These are phyloP conservation scores for Scedosporium apiospermum DNA, from an alignment of 2,329 filamentous ascomycete genomes.

Conservation along the genomic window DNA sequence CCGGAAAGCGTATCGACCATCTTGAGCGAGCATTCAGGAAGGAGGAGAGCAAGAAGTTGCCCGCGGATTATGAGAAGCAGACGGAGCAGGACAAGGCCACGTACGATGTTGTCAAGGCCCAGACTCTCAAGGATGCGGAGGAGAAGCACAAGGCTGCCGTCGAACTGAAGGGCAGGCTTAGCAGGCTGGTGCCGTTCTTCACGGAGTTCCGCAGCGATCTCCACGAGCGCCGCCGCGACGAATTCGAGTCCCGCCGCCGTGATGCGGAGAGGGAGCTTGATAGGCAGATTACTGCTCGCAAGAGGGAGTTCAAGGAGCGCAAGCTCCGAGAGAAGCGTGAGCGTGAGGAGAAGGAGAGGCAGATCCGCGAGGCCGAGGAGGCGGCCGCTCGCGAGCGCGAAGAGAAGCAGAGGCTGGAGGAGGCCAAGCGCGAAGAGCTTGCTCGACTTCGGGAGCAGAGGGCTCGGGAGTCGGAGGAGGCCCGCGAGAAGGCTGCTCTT, in stretches of 20 bases:
- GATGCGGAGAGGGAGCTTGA: slow-evolving; percentile 89
- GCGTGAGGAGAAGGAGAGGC: slow-evolving; percentile 73
- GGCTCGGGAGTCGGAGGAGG: slow-evolving; percentile 59
- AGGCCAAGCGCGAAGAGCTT: slow-evolving; percentile 66
- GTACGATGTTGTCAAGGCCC: slow-evolving; percentile 68
- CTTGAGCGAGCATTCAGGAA: slow-evolving; percentile 93
- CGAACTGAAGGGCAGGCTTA: slow-evolving; percentile 86
- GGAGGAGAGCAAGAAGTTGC: slow-evolving; percentile 87
- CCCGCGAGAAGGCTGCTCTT: slow-evolving; percentile 51
- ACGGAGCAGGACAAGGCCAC: slow-evolving; percentile 66
- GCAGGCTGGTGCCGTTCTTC: slow-evolving; percentile 74
- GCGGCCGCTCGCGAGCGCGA: slow-evolving; percentile 71
- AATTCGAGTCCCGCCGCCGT: slow-evolving; percentile 90
- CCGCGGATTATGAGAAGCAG: slow-evolving; percentile 77
- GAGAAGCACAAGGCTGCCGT: slow-evolving; percentile 87
- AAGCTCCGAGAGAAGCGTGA: slow-evolving; percentile 76
- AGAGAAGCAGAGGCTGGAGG: slow-evolving; percentile 69
- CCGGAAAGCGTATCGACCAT: slow-evolving; percentile 93
- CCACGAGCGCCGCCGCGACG: slow-evolving; percentile 78
- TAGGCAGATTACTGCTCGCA: slow-evolving; percentile 77
- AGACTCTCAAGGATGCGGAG: slow-evolving; percentile 73
- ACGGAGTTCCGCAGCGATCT: slow-evolving; percentile 75
- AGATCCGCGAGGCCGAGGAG: slow-evolving; percentile 77
- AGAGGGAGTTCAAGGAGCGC: slow-evolving; percentile 80
- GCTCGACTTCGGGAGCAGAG: slow-evolving; percentile 57